Evolutionary conservation across 257 asterid species (phyloP).

Genomic region (Buddleja alternifolia): DNA sequence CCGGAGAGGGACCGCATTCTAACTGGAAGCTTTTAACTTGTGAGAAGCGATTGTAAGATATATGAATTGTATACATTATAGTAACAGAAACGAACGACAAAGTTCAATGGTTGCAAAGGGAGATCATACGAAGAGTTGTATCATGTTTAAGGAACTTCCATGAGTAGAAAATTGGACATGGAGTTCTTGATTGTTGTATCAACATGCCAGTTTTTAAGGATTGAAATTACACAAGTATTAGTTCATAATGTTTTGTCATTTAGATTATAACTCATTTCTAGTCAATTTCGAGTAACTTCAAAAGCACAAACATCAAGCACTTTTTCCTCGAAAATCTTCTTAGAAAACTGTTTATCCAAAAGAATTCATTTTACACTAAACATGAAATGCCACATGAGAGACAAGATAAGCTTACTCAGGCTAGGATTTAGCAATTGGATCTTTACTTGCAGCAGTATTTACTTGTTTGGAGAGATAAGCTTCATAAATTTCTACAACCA

Average conservation of each 20-base stretch:
- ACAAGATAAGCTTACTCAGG: too few species aligned
- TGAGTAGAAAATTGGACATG: not conserved
- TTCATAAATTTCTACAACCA: conserved; percentile 70
- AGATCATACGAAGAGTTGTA: not conserved
- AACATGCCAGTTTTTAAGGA: not conserved
- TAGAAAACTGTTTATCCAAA: conserved; percentile 13
- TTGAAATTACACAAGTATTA: conserved; percentile 1
- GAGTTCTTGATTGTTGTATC: not conserved
- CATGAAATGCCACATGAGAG: too few species aligned
- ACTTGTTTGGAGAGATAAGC: conserved; percentile 66
- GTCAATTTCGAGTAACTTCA: not conserved
- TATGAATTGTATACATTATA: not conserved
- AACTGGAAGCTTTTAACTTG: conserved; percentile 60
- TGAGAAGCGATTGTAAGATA: conserved; percentile 51
- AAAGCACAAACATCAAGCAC: not conserved
- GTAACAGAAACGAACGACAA: not conserved
- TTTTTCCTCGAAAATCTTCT: not conserved
- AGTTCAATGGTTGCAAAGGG: not conserved
- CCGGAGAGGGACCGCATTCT: conserved; percentile 65
- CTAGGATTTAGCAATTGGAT: conserved; percentile 36
- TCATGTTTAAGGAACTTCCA: too few species aligned
- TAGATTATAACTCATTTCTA: conserved; percentile 9
- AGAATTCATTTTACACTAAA: conserved; percentile 14
- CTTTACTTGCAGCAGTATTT: conserved; percentile 58
- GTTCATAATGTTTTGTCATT: not conserved